Conservation (phyloP, 108 stramenopile species). For the Mediolabrus comicus region DNA sequence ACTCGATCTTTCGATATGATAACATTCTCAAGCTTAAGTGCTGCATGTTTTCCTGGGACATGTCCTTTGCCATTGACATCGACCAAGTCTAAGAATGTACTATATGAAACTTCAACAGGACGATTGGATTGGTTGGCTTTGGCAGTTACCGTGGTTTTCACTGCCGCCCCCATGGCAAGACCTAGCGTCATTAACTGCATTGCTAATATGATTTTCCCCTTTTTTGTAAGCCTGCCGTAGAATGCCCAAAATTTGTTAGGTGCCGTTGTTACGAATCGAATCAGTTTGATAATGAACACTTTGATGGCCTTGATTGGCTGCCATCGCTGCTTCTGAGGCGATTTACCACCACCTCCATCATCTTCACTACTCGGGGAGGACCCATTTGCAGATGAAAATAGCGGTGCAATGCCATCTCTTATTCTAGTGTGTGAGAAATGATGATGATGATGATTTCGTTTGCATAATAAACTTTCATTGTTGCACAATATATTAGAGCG, state of each 20-base stretch:
- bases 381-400: background rate
- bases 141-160: constrained; percentile 9
- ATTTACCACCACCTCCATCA: background rate
- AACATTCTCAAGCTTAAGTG: constrained; percentile 54
- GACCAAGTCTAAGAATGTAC: constrained; percentile 69
- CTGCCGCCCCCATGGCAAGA: constrained; percentile 10
- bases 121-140: constrained; percentile 22
- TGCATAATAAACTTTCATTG: background rate
- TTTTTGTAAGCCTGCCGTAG: constrained; percentile 8
- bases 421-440: background rate
- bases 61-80: constrained; percentile 52
- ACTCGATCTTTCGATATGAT: constrained; percentile 61
- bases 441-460: background rate
- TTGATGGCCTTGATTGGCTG: constrained; percentile 3
- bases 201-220: constrained; percentile 14
- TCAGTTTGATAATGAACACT: constrained; percentile 1
- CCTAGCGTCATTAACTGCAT: constrained; percentile 26
- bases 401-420: background rate
- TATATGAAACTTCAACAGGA: constrained; percentile 70
- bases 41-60: constrained; percentile 30
- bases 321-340: background rate
- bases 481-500: background rate
- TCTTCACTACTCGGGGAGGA: too few relatives aligned
- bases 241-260: constrained; percentile 17
- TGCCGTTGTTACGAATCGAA: constrained; percentile 2